Base-by-base conservation (phyloP, 495 filamentous ascomycete genomes). In the Achaetomiella virescens region DNA sequence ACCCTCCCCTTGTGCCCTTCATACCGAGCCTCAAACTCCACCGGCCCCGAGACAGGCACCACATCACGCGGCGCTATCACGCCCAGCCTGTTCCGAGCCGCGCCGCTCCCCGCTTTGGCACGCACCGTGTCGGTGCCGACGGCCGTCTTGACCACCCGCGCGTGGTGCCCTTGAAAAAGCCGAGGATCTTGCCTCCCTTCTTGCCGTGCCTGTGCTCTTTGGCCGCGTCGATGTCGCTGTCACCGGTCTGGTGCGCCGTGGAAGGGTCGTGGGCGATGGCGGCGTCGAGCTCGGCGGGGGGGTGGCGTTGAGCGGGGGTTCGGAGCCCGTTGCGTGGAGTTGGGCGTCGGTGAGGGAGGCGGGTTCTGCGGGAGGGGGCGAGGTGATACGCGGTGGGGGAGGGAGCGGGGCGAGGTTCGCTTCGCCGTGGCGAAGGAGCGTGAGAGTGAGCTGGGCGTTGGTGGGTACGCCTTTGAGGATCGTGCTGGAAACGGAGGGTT, bases 391-490 rank as follows among this genome's bases (percentile, higher is more conserved):
- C 6, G 90, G 88, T 0, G 89, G 86, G n/a, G 90, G 88, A 3
- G 89, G 88, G 0, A 95, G 69, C 0, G 90, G 90, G 0, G 88
- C 81, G 50, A 87, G 84, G 69, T 91, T 92, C 18, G 83, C 84
- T 72, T 95, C 90, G 48, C 90, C 89, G 51, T 91, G 84, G 36
- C 91, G 86, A 24, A 96, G 85, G 12, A 95, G 79, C 4, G 90
- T 95, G 43, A 96, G 69, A 0, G 90, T 88, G 14, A 96, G 76
- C 60, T 95, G 90, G 17, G 89, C 89, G 64, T 95, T 93, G 3
- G 90, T 95, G 0, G 90, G 90, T 36, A 91, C 82, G n/a, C 87
- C 88, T 63, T 87, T 85, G 48, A 96, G 82, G 3, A 95, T 60
- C 5, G 85, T 88, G 62, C 85, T 90, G 49, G 41, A 22, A 17